Base-by-base conservation (phyloP, 169 alveolate species). In the Cryptosporidium andersoni region DNA sequence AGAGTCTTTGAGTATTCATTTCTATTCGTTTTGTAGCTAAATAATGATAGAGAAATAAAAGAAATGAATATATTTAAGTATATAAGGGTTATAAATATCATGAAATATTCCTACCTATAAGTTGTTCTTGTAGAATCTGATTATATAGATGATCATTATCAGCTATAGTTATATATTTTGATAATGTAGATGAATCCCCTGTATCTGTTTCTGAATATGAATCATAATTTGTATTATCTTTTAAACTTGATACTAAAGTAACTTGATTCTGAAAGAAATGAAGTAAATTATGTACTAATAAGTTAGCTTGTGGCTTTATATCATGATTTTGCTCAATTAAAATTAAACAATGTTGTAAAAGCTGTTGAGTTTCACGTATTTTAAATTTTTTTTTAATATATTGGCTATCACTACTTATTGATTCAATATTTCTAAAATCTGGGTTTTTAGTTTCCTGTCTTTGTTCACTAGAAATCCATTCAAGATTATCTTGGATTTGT, bases 321-420 rank as follows among this genome's bases (percentile, higher is more conserved):
- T 60, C 40, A 47, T 12, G 45, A 25, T 74, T 68, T 36, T 43
- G 55, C 3, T 74, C 85, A 9, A 74, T 58, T 39, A 74, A 25
- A 43, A 58, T 36, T 45, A 74, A 58, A 14, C 85, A 74, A 58
- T 74, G 60, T 39, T 58, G 55, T 34, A 74, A 74, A 7, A 74
- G 25, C 14, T 74, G 67, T 34, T 74, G 85, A 12, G 85, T 74
- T 60, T 74, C 85, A 47, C 45, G 55, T 55, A 74, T 74, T 53
- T 74, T 74, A 52, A 74, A 60, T 14, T 25, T 60, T 40, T 63
- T 74, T 7, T 74, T 51, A 45, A 74, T 51, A 58, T 25, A 58
- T 11, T 47, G 3, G 16, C 85, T 74, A 5, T 74, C 60, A 48
- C 52, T 74, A 51, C 60, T 74, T 74, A 74, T 11, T 25, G 85